Evolutionary conservation across 768 basidiomycete species (phyloP).

Genomic region (Tricholoma saponaceum): DNA sequence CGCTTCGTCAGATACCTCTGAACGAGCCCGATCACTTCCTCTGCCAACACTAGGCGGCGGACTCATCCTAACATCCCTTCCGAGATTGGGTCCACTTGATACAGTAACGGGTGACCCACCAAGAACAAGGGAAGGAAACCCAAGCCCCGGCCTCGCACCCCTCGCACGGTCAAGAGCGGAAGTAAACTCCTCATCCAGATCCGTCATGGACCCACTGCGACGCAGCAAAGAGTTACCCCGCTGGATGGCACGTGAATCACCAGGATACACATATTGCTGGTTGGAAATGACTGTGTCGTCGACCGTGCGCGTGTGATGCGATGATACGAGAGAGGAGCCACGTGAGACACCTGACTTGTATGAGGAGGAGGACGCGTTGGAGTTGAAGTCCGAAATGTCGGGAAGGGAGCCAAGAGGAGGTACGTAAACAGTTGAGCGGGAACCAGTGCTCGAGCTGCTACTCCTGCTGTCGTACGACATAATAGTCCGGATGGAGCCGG

Average conservation of each 20-base stretch:
- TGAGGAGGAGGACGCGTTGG: conserved; percentile 23
- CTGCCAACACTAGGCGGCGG: conserved; percentile 35
- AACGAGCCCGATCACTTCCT: conserved; percentile 28
- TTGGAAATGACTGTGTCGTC: conserved; percentile 71
- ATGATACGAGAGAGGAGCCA: conserved; percentile 46
- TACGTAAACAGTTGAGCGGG: conserved; percentile 72
- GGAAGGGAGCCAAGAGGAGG: conserved; percentile 70
- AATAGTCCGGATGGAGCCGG: conserved; percentile 66
- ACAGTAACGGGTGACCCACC: conserved; percentile 68
- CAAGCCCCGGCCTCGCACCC: conserved; percentile 33
- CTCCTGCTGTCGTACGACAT: conserved; percentile 46
- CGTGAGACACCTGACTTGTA: conserved; percentile 28
- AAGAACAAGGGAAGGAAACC: conserved; percentile 32
- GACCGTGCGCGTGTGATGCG: conserved; percentile 61
- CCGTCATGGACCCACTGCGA: conserved; percentile 74
- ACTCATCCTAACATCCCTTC: conserved; percentile 36
- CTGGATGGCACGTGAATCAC: conserved; percentile 69
- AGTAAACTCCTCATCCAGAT: conserved; percentile 58
- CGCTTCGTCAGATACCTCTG: conserved; percentile 32
- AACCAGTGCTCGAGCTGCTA: conserved; percentile 47
- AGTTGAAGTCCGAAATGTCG: conserved; percentile 61
- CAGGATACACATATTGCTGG: conserved; percentile 65
- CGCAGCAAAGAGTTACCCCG: conserved; percentile 36
- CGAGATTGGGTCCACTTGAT: conserved; percentile 59
- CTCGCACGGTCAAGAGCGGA: conserved; percentile 43